A percentile compares a stretch with the other conserved stretches of the same genome.
These are phyloP conservation scores for Persicaria maculosa DNA, from an alignment of 148 eudicot genomes.

Conservation along the genomic window DNA sequence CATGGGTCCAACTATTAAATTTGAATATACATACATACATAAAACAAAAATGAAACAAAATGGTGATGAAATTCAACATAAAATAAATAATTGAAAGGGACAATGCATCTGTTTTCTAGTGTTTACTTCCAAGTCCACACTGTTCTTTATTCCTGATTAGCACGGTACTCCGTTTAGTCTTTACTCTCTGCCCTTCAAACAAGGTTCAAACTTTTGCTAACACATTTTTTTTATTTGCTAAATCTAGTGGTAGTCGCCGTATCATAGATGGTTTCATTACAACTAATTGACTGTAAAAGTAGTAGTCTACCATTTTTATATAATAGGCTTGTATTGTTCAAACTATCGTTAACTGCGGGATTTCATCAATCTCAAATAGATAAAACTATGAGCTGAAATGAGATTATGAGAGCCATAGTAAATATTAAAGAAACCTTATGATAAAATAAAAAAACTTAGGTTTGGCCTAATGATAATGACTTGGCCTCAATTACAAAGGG, in stretches of 20 bases:
- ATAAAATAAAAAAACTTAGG: background rate
- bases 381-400: background rate
- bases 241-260: background rate
- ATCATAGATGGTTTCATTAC: background rate
- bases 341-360: background rate
- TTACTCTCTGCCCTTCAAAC: background rate
- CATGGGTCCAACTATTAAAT: background rate
- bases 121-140: slow-evolving; percentile 10
- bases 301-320: too few relatives aligned
- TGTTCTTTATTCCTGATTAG: background rate
- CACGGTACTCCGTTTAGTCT: background rate
- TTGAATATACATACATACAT: background rate
- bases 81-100: background rate
- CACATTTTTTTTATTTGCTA: background rate
- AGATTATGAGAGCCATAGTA: background rate
- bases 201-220: slow-evolving; percentile 6
- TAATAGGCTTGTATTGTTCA: too few relatives aligned
- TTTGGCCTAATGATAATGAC: background rate
- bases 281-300: too few relatives aligned
- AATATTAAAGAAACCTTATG: background rate
- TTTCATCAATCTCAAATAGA: background rate
- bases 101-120: background rate
- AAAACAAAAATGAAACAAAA: background rate
- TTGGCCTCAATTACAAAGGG: background rate
- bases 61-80: background rate